These are phyloP conservation scores for Urostyla sp. DNA, from an alignment of 73 alveolate species.

Conservation along the genomic window DNA sequence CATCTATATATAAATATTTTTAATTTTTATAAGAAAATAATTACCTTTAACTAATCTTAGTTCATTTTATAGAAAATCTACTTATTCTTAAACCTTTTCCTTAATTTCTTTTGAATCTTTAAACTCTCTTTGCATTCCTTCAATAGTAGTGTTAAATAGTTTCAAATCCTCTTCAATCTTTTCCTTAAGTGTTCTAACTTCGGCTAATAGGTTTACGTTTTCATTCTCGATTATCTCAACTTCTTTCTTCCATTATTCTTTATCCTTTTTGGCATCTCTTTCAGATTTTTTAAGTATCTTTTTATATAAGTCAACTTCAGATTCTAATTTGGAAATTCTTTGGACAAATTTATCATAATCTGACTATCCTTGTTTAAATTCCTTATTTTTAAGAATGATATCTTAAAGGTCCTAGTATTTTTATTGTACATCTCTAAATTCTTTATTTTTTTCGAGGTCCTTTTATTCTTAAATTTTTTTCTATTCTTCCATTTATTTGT, in stretches of 20 bases:
- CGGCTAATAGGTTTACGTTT: constrained; percentile 26
- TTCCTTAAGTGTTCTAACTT: constrained; percentile 35
- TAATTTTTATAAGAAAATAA: neutral
- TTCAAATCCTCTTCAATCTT: neutral
- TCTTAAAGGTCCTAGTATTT: constrained; percentile 1
- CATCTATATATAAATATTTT: constrained; percentile 11
- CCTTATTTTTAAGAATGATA: constrained; percentile 21
- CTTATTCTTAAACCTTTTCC: constrained; percentile 21
- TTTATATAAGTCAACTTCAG: constrained; percentile 33
- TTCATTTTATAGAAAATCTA: constrained; percentile 17
- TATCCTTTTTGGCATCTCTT: constrained; percentile 22
- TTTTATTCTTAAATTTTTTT: neutral
- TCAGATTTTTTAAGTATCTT: constrained; percentile 8
- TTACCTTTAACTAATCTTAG: constrained; percentile 21
- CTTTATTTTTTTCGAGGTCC: neutral
- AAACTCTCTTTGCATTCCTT: neutral
- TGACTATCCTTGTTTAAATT: constrained; percentile 35
- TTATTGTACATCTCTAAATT: neutral
- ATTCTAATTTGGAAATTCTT: constrained; percentile 20
- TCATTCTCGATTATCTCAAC: neutral
- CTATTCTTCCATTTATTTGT: neutral
- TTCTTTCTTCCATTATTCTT: constrained; percentile 18
- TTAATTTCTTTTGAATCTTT: neutral
- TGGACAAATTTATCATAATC: constrained; percentile 33
- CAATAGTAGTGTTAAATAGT: neutral